A percentile compares a stretch with the other conserved stretches of the same genome.
phyloP scores from a whole-genome alignment of 805 yeast species.

The Metschnikowia chrysomelidarum region DNA sequence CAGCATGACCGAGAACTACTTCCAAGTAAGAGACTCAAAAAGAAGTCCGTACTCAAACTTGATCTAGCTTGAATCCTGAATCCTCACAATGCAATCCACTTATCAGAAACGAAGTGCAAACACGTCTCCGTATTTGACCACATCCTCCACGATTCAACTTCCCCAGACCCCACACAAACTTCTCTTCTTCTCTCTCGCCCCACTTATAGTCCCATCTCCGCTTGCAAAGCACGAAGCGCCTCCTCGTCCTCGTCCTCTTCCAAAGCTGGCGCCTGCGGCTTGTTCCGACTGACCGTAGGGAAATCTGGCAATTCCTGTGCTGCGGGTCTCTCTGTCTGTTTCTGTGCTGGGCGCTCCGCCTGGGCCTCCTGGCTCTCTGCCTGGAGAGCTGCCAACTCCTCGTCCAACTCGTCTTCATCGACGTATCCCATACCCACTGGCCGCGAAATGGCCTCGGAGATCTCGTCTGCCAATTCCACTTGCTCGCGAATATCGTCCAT shows the following conservation, averaged over 20 bases:
- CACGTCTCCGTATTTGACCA: no score
- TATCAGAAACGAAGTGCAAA: no score
- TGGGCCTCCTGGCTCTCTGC: slow-evolving; percentile 70
- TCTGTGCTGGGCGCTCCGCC: slow-evolving; percentile 15
- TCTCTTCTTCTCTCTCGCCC: slow-evolving; percentile 11
- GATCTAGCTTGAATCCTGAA: no score
- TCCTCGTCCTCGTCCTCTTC: slow-evolving; percentile 71
- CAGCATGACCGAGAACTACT: no score
- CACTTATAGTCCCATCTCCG: slow-evolving; percentile 84
- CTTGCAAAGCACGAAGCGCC: slow-evolving; percentile 76
- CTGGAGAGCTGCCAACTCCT: slow-evolving; percentile 84
- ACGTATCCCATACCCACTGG: slow-evolving; percentile 82
- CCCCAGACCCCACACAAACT: no score
- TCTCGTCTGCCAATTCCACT: slow-evolving; percentile 91
- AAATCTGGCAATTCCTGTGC: slow-evolving; percentile 42
- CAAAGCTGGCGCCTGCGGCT: slow-evolving; percentile 41
- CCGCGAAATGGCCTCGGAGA: slow-evolving; percentile 92
- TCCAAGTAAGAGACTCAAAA: no score
- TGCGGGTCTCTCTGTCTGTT: slow-evolving; percentile 4
- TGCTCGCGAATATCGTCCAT: slow-evolving; percentile 99
- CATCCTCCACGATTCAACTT: no score
- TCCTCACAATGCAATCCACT: no score
- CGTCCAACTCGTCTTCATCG: slow-evolving; percentile 92
- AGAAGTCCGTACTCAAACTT: no score
- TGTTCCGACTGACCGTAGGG: slow-evolving; percentile 42